phyloP scores from a whole-genome alignment of 768 basidiomycete genomes.

The Ephemerocybe angulata region DNA sequence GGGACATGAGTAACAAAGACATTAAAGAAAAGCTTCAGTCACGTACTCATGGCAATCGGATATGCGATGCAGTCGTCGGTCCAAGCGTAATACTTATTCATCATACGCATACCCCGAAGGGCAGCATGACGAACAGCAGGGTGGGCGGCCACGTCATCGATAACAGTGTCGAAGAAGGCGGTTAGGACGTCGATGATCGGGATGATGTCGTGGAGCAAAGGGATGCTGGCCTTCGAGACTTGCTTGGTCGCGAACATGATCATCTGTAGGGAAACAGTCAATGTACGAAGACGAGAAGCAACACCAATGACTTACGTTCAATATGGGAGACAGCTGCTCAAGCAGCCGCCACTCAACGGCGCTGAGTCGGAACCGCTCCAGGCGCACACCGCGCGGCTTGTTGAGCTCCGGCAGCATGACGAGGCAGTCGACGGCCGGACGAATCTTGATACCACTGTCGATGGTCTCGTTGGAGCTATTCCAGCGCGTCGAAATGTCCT shows the following conservation, averaged over 20 bases:
- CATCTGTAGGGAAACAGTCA: conserved; percentile 18
- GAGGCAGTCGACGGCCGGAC: conserved; percentile 21
- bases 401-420: conserved; percentile 15
- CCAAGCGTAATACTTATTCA: conserved; percentile 29
- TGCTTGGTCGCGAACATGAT: conserved; percentile 29
- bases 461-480: too few relatives aligned
- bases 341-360: conserved; percentile 31
- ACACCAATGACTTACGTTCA: conserved; percentile 26
- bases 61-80: conserved; percentile 29
- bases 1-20: not conserved
- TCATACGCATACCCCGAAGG: conserved; percentile 21
- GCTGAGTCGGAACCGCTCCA: conserved; percentile 23
- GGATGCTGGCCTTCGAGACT: not conserved
- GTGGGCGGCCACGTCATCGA: conserved; percentile 34
- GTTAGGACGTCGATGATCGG: conserved; percentile 26
- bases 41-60: conserved; percentile 31
- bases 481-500: conserved; percentile 9
- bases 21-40: not conserved
- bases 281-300: not conserved
- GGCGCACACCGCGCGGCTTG: conserved; percentile 10
- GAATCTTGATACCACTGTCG: conserved; percentile 25
- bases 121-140: conserved; percentile 20
- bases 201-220: not conserved
- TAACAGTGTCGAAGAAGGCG: conserved; percentile 27
- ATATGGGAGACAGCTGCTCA: conserved; percentile 24